These are phyloP conservation scores for Powellomyces hirtus DNA, from an alignment of 192 early-diverging fungal genomes.

Conservation along the genomic window DNA sequence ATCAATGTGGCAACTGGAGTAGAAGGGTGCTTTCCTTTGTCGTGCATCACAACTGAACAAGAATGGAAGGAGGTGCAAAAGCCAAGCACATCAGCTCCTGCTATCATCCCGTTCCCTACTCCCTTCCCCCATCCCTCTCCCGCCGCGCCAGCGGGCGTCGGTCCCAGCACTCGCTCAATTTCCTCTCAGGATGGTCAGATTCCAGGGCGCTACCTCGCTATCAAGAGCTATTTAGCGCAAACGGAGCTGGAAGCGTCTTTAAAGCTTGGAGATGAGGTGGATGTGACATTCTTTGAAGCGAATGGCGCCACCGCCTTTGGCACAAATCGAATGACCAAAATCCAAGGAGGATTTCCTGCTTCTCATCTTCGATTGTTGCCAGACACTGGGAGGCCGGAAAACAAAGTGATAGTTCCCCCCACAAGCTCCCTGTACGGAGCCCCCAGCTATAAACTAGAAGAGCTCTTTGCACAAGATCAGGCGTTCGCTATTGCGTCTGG, in stretches of 20 bases:
- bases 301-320: constrained; percentile 12
- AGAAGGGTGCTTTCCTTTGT: constrained; percentile 12
- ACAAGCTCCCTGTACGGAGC: background rate
- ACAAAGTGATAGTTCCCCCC: background rate
- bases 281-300: constrained; percentile 9
- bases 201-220: constrained; percentile 14
- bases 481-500: background rate
- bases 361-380: constrained; percentile 2
- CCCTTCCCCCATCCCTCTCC: background rate
- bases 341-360: constrained; percentile 8
- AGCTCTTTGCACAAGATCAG: background rate
- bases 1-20: constrained; percentile 14
- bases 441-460: background rate
- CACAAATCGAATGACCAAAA: constrained; percentile 3
- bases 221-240: constrained; percentile 3
- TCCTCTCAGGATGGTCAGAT: background rate
- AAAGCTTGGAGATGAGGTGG: constrained; percentile 23
- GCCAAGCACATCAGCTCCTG: background rate
- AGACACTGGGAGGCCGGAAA: background rate
- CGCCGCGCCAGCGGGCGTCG: background rate
- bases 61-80: background rate
- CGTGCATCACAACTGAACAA: background rate
- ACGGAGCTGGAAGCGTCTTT: constrained; percentile 17
- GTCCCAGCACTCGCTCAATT: background rate
- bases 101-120: background rate